These are phyloP conservation scores for Taiwanofungus camphoratus DNA, from an alignment of 1,284 basidiomycete genomes.

Conservation along the genomic window DNA sequence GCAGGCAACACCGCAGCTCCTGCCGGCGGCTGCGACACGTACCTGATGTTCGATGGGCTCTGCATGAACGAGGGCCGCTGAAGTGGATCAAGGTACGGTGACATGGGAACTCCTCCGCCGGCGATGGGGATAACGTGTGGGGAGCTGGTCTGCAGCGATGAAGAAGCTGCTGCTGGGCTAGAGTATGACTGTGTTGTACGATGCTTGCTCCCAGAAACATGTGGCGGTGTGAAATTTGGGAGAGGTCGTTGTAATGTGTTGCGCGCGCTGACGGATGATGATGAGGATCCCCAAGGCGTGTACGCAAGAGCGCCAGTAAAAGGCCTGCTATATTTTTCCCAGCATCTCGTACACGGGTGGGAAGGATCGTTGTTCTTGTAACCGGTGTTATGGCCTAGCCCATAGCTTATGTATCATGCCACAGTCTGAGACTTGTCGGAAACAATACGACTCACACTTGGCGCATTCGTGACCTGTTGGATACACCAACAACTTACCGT, in stretches of 20 bases:
- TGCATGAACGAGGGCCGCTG: slow-evolving; percentile 12
- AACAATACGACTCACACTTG: slow-evolving; percentile 37
- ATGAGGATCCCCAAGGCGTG: slow-evolving; percentile 36
- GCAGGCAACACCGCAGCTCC: slow-evolving; percentile 46
- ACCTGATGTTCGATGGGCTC: slow-evolving; percentile 10
- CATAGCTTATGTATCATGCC: too few species aligned
- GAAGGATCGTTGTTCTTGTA: slow-evolving; percentile 64
- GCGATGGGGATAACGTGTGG: slow-evolving; percentile 19
- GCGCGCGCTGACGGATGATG: slow-evolving; percentile 15
- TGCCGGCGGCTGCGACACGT: slow-evolving; percentile 26
- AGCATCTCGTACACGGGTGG: slow-evolving; percentile 65
- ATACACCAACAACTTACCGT: slow-evolving; percentile 61
- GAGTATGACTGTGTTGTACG: slow-evolving; percentile 15
- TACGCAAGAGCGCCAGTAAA: slow-evolving; percentile 57
- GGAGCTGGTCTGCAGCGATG: slow-evolving; percentile 16
- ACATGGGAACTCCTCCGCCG: slow-evolving; percentile 20
- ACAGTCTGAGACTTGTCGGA: neutral
- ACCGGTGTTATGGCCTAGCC: slow-evolving; percentile 63
- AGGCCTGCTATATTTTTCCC: slow-evolving; percentile 55
- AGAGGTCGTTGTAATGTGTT: slow-evolving; percentile 36
- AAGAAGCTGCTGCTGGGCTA: slow-evolving; percentile 11
- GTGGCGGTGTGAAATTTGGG: slow-evolving; percentile 26
- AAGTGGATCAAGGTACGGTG: slow-evolving; percentile 19
- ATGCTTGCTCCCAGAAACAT: slow-evolving; percentile 12
- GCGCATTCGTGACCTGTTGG: slow-evolving; percentile 53